phyloP scores from a whole-genome alignment of 2,329 filamentous ascomycete genomes.

The Stagonosporopsis cucurbitacearum region DNA sequence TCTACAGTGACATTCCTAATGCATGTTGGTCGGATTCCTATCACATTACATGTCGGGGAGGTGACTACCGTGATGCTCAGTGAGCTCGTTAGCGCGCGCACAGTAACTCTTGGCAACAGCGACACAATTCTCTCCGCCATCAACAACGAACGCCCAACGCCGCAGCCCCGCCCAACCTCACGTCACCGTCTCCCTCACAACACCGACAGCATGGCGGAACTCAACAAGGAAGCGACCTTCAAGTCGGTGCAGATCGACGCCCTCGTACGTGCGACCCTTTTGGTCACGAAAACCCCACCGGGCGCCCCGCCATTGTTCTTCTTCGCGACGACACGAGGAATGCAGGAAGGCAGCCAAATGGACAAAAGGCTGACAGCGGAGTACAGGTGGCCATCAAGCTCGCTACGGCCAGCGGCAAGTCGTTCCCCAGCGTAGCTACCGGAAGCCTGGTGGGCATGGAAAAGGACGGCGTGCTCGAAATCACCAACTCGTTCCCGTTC shows the following conservation, averaged over 20 bases:
- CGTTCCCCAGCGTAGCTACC: slow-evolving; percentile 87
- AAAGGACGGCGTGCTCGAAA: slow-evolving; percentile 76
- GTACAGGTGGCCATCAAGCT: slow-evolving; percentile 93
- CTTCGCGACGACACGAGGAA: slow-evolving; percentile 9
- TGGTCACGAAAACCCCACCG: slow-evolving; percentile 40
- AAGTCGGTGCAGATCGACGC: slow-evolving; percentile 93
- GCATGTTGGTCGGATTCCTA: too few species aligned
- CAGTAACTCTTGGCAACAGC: slow-evolving; percentile 18
- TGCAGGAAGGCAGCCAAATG: not conserved
- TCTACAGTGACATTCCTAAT: not conserved
- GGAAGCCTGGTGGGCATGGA: slow-evolving; percentile 96
- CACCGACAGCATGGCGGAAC: slow-evolving; percentile 45
- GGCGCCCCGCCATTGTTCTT: slow-evolving; percentile 36
- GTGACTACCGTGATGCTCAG: not conserved
- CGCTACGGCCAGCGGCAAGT: slow-evolving; percentile 89
- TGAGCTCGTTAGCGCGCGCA: slow-evolving; percentile 23
- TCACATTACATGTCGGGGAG: not conserved
- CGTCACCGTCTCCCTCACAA: slow-evolving; percentile 19
- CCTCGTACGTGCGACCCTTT: slow-evolving; percentile 68
- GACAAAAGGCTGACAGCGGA: slow-evolving; percentile 27
- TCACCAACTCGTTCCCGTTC: slow-evolving; percentile 96
- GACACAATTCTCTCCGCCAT: slow-evolving; percentile 22
- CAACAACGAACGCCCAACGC: slow-evolving; percentile 28
- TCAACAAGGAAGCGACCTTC: slow-evolving; percentile 61
- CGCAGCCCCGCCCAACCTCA: slow-evolving; percentile 23